Conservation (phyloP, 257 asterid genomes). For the Ilex asprella region DNA sequence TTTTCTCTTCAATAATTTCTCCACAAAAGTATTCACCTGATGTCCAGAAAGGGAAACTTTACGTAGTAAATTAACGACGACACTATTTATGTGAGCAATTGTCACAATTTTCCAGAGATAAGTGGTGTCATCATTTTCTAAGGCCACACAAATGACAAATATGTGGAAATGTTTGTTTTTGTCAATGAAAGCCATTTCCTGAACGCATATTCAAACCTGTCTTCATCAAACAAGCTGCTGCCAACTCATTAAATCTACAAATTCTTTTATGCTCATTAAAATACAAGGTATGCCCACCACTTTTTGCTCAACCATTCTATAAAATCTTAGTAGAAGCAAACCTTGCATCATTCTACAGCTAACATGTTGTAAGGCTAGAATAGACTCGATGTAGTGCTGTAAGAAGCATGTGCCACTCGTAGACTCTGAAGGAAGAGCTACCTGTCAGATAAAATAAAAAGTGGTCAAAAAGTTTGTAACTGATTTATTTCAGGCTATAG, state of each 20-base stretch:
- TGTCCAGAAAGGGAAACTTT: too few species aligned
- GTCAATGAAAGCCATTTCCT: not conserved
- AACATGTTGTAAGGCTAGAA: slow-evolving; percentile 86
- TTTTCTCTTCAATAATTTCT: too few species aligned
- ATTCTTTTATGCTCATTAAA: too few species aligned
- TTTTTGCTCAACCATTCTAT: not conserved
- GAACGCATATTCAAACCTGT: not conserved
- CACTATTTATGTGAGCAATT: too few species aligned
- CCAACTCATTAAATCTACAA: not conserved
- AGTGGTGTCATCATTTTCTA: too few species aligned
- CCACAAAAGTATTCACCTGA: too few species aligned
- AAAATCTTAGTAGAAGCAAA: slow-evolving; percentile 14
- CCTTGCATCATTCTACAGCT: slow-evolving; percentile 67
- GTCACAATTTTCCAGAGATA: too few species aligned
- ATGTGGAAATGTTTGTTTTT: too few species aligned
- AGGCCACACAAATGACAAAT: too few species aligned
- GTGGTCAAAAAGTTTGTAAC: slow-evolving; percentile 19
- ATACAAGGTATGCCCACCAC: too few species aligned
- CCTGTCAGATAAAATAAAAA: slow-evolving; percentile 41
- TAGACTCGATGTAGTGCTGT: slow-evolving; percentile 84
- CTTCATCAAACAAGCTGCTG: not conserved
- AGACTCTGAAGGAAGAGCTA: slow-evolving; percentile 84
- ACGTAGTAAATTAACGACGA: too few species aligned
- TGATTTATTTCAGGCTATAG: slow-evolving; percentile 1
- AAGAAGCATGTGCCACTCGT: slow-evolving; percentile 79